These are phyloP conservation scores for Solanum hybrid DNA, from an alignment of 305 asterid species.

Conservation along the genomic window DNA sequence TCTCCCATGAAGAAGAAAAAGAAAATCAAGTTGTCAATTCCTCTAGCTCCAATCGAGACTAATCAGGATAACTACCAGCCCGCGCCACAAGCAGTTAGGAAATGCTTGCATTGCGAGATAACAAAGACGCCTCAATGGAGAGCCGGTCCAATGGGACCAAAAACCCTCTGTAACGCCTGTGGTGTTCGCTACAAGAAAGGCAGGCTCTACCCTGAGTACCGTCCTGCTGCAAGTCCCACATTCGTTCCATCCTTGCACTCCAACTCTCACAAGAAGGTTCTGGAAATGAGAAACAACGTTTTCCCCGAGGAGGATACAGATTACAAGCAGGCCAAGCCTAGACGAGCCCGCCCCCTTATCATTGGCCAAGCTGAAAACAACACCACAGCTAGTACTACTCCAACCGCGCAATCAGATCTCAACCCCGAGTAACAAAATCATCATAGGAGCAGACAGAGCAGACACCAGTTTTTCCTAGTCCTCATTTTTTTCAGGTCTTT, in stretches of 20 bases:
- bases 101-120: constrained; percentile 14
- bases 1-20: constrained; percentile 1
- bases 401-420: background rate
- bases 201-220: constrained; percentile 11
- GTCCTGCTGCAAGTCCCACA: constrained; percentile 18
- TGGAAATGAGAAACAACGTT: constrained; percentile 5
- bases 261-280: constrained; percentile 13
- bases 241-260: constrained; percentile 14
- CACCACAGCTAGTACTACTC: background rate
- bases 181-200: constrained; percentile 14
- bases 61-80: background rate
- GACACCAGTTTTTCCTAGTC: background rate
- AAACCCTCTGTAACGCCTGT: constrained; percentile 12
- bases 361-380: background rate
- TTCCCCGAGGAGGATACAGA: background rate
- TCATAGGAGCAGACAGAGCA: background rate
- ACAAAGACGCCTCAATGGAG: constrained; percentile 20
- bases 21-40: background rate
- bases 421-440: background rate
- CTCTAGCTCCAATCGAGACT: background rate
- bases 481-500: background rate
- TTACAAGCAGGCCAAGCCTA: background rate
- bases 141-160: constrained; percentile 14
- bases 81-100: background rate
- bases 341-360: background rate